Evolutionary conservation across 1,284 basidiomycete species (phyloP).

Genomic region (Irpex rosettiformis): DNA sequence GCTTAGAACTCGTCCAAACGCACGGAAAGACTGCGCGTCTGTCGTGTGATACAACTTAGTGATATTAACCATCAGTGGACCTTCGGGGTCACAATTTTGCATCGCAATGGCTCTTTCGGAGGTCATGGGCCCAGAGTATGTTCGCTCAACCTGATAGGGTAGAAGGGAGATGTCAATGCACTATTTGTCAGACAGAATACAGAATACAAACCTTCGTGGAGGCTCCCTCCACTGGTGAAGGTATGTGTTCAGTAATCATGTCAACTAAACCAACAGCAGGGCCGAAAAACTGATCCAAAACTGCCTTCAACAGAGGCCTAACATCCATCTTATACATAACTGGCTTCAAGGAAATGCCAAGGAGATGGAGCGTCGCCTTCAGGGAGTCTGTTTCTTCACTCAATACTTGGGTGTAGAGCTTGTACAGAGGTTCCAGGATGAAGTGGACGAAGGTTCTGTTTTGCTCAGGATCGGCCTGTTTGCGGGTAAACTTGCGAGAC

Average conservation of each 20-base stretch:
- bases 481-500: slow-evolving; percentile 86
- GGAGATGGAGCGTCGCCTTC: slow-evolving; percentile 72
- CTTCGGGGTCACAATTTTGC: slow-evolving; percentile 80
- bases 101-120: slow-evolving; percentile 77
- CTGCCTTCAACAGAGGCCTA: slow-evolving; percentile 88
- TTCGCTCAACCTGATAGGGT: slow-evolving; percentile 61
- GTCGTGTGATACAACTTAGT: slow-evolving; percentile 94
- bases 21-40: slow-evolving; percentile 94
- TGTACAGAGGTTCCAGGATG: slow-evolving; percentile 95
- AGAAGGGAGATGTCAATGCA: slow-evolving; percentile 4
- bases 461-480: slow-evolving; percentile 77
- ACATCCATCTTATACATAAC: slow-evolving; percentile 99
- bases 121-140: slow-evolving; percentile 84
- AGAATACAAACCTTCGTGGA: slow-evolving; percentile 57
- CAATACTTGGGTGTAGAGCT: slow-evolving; percentile 93
- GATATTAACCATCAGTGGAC: slow-evolving; percentile 90
- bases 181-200: no score
- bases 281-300: slow-evolving; percentile 96
- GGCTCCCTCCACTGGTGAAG: slow-evolving; percentile 76
- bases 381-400: slow-evolving; percentile 88
- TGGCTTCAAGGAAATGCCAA: slow-evolving; percentile 89
- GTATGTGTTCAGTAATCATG: slow-evolving; percentile 87
- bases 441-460: slow-evolving; percentile 94
- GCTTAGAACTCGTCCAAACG: slow-evolving; percentile 92
- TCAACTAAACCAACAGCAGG: slow-evolving; percentile 87